These are phyloP conservation scores for Sordariomycetes sp. DNA, from an alignment of 2,329 filamentous ascomycete species.

Conservation along the genomic window DNA sequence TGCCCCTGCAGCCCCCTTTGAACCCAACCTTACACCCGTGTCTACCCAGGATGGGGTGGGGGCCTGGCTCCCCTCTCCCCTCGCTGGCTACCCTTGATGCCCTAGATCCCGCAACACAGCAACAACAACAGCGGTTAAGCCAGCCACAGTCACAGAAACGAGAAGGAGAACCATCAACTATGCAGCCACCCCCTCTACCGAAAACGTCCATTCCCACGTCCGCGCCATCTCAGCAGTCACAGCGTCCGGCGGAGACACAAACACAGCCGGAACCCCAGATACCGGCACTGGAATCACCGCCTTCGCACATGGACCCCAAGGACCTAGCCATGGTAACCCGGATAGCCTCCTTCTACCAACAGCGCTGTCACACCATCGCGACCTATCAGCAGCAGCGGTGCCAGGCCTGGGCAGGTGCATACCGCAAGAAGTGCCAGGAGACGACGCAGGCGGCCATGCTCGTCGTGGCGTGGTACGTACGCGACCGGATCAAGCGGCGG, in stretches of 20 bases:
- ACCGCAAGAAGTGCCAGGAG: constrained; percentile 35
- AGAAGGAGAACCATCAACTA: background rate
- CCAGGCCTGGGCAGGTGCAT: constrained; percentile 33
- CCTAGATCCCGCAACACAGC: background rate
- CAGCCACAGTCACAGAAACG: background rate
- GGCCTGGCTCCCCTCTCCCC: constrained; percentile 12
- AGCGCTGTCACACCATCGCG: constrained; percentile 33
- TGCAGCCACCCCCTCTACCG: background rate
- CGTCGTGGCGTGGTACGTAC: constrained; percentile 37
- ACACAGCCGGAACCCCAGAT: background rate
- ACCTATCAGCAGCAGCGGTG: constrained; percentile 36
- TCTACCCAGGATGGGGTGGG: constrained; percentile 5
- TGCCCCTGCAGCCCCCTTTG: constrained; percentile 8
- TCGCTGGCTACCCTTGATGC: background rate
- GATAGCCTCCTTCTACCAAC: constrained; percentile 36
- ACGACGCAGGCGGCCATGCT: constrained; percentile 38
- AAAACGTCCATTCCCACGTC: background rate
- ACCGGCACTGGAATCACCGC: background rate
- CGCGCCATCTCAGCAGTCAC: background rate
- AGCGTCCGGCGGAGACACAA: background rate
- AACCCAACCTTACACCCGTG: constrained; percentile 6
- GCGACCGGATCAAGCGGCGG: constrained; percentile 32
- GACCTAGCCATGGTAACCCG: constrained; percentile 34
- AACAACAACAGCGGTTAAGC: background rate
- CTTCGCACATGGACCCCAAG: constrained; percentile 23